These are phyloP conservation scores for Trichophyton verrucosum DNA, from an alignment of 2,329 filamentous ascomycete genomes.

Conservation along the genomic window DNA sequence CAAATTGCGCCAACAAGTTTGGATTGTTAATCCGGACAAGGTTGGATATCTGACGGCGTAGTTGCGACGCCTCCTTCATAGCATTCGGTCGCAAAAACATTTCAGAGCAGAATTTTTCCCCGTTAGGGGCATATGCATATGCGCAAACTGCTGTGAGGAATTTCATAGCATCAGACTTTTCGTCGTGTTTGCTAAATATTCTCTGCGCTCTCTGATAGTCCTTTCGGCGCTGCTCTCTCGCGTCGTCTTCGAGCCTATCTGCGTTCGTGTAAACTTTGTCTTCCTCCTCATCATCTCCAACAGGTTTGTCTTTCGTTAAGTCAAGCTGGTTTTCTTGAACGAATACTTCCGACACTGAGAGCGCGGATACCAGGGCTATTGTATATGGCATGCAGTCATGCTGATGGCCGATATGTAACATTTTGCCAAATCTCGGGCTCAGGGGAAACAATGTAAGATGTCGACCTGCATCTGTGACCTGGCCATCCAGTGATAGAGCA, in stretches of 20 bases:
- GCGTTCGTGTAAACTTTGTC: constrained; percentile 45
- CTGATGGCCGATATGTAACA: constrained; percentile 74
- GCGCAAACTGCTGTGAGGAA: constrained; percentile 78
- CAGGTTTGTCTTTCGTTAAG: constrained; percentile 32
- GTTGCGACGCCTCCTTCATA: constrained; percentile 71
- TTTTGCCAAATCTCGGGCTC: constrained; percentile 79
- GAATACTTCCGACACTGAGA: constrained; percentile 82
- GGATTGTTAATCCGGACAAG: constrained; percentile 66
- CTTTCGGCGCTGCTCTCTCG: constrained; percentile 52
- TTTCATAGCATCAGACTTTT: constrained; percentile 78
- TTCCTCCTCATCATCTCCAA: constrained; percentile 28
- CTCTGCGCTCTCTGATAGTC: constrained; percentile 60
- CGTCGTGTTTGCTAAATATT: constrained; percentile 68
- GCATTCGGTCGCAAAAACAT: constrained; percentile 83
- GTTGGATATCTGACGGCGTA: constrained; percentile 69
- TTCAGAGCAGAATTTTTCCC: constrained; percentile 61
- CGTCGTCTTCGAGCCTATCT: constrained; percentile 59
- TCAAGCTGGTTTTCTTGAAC: constrained; percentile 68
- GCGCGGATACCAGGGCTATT: constrained; percentile 72
- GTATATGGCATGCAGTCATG: constrained; percentile 75
- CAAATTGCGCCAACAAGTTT: constrained; percentile 27
- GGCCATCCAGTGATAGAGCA: constrained; percentile 58
- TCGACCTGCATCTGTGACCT: constrained; percentile 65
- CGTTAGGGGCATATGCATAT: constrained; percentile 58
- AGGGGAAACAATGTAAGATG: constrained; percentile 83